Evolutionary conservation across 768 basidiomycete genomes (phyloP), one percentile per base, ranked within the genome.

Genomic region (Rhodotorula babjevae): DNA sequence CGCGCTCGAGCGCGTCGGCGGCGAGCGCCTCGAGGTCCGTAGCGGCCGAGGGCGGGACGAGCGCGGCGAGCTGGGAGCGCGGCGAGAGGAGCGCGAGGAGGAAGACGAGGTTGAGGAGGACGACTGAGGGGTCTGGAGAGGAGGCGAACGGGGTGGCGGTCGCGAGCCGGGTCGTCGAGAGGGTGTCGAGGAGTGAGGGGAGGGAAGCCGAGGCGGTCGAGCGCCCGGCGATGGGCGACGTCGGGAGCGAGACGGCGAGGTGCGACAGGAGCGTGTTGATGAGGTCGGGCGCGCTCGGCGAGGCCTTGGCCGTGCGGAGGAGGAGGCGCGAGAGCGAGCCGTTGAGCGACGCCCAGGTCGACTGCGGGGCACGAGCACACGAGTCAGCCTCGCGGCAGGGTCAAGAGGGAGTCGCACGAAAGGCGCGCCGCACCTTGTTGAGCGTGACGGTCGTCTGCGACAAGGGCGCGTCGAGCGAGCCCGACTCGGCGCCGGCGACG

Each of bases 341-440:
- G 16, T 66, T 65, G 40, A 74, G 59, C 27, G 52, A 21, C 11
- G 72, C 67, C 70, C 67, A 74, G 12, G 70, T 60, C 0, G 76
- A 74, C 75, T 76, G 40, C 9, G 21, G 0, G 5, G 10, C 40
- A 4, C 47, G 19, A 23, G 14, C 21, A 33, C 10, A 27, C 25
- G 36, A 57, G 33, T 16, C 15, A 33, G 12, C 11, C 23, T 31
- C 3, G 15, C 11, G 27, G 27, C 2, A 8, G 1, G 52, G 27
- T 21, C 46, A 25, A 2, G 40, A 49, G 15, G 11, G 40, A 12
- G 29, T n/a, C n/a, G n/a, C n/a, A n/a, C n/a, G 36, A 36, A 36
- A 36, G 36, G 9, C 36, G 29, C 1, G 19, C 31, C 62, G 60
- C 3, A 70, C 75, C 70, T 77, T 77, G 68, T 77, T 77, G 21